phyloP scores from a whole-genome alignment of 192 early-diverging fungal species.

The Backusella westeae region DNA sequence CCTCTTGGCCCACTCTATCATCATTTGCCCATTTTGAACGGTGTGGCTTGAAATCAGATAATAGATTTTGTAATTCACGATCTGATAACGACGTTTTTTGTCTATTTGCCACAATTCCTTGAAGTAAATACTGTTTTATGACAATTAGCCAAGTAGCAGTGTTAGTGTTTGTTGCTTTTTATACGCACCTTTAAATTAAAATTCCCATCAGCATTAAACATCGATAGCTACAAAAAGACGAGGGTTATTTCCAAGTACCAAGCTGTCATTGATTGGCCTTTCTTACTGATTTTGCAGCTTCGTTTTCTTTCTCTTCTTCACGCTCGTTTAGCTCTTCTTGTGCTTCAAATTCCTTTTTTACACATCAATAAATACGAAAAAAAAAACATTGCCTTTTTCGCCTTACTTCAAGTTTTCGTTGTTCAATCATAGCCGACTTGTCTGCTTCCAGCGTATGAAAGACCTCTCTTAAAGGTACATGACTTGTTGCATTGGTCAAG shows the following conservation, averaged over 20 bases:
- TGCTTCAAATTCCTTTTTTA: conserved; percentile 27
- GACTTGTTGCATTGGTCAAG: background rate
- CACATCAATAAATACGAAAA: background rate
- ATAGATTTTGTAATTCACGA: conserved; percentile 67
- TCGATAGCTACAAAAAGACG: conserved; percentile 31
- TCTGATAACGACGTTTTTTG: conserved; percentile 59
- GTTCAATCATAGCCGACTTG: conserved; percentile 51
- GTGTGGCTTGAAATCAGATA: conserved; percentile 78
- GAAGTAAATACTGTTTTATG: conserved; percentile 64
- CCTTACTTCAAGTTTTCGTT: conserved; percentile 42
- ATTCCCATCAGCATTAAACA: conserved; percentile 27
- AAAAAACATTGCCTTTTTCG: background rate
- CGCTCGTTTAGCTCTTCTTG: conserved; percentile 25
- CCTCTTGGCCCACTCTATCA: conserved; percentile 83
- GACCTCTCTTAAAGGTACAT: conserved; percentile 57
- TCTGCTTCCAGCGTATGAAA: conserved; percentile 71
- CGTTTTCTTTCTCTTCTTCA: conserved; percentile 20
- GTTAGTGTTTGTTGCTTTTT: background rate
- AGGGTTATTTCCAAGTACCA: too few relatives aligned
- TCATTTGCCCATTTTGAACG: conserved; percentile 90
- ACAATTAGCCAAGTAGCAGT: background rate
- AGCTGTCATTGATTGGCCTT: background rate
- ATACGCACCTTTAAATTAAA: conserved; percentile 22
- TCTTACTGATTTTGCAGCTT: background rate
- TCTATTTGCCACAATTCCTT: conserved; percentile 71